These are phyloP conservation scores for Microstegium vimineum DNA, from an alignment of 176 grass and related monocot species.

Conservation along the genomic window DNA sequence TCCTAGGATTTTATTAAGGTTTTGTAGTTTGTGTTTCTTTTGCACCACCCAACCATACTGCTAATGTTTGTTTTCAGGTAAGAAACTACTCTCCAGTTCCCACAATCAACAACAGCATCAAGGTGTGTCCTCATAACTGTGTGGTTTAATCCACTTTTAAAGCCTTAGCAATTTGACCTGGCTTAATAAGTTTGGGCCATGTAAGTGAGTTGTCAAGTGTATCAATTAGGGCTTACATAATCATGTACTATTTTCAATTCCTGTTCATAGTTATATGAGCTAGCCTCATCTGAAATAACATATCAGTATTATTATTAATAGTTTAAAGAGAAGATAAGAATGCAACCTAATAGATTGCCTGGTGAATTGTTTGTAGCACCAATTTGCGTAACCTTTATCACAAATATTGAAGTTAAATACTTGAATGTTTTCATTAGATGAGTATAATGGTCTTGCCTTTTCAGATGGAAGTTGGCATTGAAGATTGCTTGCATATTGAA, in stretches of 20 bases:
- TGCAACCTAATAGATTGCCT: neutral
- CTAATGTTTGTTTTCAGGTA: constrained; percentile 50
- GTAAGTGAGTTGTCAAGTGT: neutral
- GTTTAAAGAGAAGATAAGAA: neutral
- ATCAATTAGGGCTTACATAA: neutral
- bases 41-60: neutral
- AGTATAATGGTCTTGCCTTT: constrained; percentile 6
- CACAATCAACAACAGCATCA: constrained; percentile 95
- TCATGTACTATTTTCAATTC: neutral
- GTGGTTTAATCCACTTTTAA: constrained; percentile 7
- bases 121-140: constrained; percentile 51
- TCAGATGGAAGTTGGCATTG: constrained; percentile 99
- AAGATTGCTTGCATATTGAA: constrained; percentile 98
- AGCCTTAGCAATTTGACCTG: neutral
- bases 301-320: neutral
- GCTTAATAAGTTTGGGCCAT: neutral
- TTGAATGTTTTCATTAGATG: neutral
- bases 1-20: neutral
- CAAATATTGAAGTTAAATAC: neutral
- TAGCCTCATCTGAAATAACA: neutral
- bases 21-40: neutral
- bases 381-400: constrained; percentile 5
- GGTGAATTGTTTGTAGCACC: neutral
- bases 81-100: constrained; percentile 75
- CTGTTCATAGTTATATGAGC: neutral